phyloP scores from a whole-genome alignment of 345 rosid species.

The Gynandropsis gynandra region DNA sequence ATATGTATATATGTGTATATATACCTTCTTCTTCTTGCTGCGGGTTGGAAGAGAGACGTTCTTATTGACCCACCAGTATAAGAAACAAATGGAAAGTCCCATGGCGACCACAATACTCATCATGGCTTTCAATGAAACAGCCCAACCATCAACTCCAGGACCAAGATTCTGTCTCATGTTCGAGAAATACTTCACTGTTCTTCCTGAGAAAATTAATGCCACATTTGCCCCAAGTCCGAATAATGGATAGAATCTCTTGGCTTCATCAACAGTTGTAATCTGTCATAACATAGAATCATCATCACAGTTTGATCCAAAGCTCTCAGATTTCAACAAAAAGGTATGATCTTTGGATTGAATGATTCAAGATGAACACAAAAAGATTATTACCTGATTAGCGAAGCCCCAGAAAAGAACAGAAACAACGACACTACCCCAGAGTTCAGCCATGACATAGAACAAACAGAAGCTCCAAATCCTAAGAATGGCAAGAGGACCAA shows the following conservation, averaged over 20 bases:
- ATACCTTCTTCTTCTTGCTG: conserved; percentile 95
- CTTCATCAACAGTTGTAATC: conserved; percentile 98
- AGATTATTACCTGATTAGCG: conserved; percentile 77
- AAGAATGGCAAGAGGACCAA: conserved; percentile 93
- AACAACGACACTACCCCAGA: conserved; percentile 97
- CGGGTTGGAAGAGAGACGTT: conserved; percentile 78
- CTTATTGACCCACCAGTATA: conserved; percentile 92
- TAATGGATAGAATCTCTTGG: conserved; percentile 86
- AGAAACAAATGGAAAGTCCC: conserved; percentile 74
- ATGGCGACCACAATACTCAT: conserved; percentile 91
- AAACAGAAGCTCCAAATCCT: conserved; percentile 96
- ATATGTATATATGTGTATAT: too few species aligned
- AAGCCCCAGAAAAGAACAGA: conserved; percentile 98
- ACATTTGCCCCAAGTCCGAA: conserved; percentile 96
- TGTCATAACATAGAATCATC: conserved; percentile 28
- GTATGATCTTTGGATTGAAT: too few species aligned
- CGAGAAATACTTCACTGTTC: conserved; percentile 94
- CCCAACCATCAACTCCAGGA: conserved; percentile 99
- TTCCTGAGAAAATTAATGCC: conserved; percentile 86
- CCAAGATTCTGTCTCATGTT: conserved; percentile 77
- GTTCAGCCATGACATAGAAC: conserved; percentile 99
- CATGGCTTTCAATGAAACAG: conserved; percentile 87
- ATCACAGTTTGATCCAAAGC: too few species aligned
- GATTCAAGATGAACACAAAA: conserved; percentile 12
- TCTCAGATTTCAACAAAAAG: too few species aligned